Base-by-base conservation (phyloP, 208 protist species). In the Phytomonas francai region DNA sequence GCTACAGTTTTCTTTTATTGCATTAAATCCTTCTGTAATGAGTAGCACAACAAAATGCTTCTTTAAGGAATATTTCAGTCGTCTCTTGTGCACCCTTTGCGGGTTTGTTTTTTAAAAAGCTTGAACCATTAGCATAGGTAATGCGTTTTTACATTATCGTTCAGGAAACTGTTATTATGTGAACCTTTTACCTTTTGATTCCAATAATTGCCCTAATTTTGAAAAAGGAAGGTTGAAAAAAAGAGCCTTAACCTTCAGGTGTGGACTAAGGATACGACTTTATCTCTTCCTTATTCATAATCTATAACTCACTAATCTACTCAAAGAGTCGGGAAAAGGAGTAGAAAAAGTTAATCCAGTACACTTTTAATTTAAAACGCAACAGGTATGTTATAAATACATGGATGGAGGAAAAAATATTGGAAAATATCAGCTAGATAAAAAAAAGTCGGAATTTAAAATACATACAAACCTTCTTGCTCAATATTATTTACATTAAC, bases 241-340 rank as follows among this genome's bases (percentile, higher is more conserved):
- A 11, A 36, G 33, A 36, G 6, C 19, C 19, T 54, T 19, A 54
- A 25, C 19, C 45, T 5, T 54, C 22, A 0, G 19, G 9, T 0
- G 25, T 45, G 54, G 32, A 63, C 16, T 49, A 63, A 25, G 19
- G 22, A 58, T 49, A 25, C 6, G 59, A 39, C 19, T 57, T 1
- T 63, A 6, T 45, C 16, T 45, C 19, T 45, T 49, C 59, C 19
- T 63, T n/a, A 7, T 36, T 25, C 16, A 59, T 49, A 12, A 45
- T 25, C 32, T 36, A 63, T 49, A 25, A 3, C 14, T 62, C 31
- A 22, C 2, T 49, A 63, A 12, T 22, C 32, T 25, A 63, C 6
- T 5, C 2, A 63, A 63, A 9, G 22, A 22, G 2, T 25, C 2
- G 4, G 63, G 67, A 78, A 78, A 78, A 77, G 78, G 65, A 78